Conservation (phyloP, 345 rosid species). For the Hibiscus tridactylites region DNA sequence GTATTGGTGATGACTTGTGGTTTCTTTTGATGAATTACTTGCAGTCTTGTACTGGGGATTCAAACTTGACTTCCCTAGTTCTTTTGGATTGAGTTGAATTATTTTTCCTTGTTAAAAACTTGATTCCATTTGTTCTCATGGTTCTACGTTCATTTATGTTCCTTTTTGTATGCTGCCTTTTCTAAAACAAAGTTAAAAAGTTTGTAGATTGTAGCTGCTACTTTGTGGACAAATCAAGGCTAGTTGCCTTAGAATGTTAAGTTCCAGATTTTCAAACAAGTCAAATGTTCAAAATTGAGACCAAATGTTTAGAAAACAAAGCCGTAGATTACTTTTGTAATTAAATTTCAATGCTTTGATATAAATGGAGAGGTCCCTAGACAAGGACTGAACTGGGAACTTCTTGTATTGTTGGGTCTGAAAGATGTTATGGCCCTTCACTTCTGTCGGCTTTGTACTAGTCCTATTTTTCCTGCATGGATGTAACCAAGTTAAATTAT, state of each 20-base stretch:
- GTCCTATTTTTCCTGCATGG: neutral
- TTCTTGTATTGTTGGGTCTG: neutral
- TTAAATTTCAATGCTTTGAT: neutral
- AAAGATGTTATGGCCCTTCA: neutral
- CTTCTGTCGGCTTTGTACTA: neutral
- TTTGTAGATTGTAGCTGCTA: neutral
- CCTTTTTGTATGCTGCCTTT: neutral
- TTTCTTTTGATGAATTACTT: neutral
- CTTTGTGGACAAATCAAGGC: neutral
- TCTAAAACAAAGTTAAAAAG: neutral
- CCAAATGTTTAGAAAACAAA: neutral
- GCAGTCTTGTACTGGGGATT: neutral
- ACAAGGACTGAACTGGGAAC: neutral
- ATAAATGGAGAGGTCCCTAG: neutral
- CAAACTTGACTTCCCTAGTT: neutral
- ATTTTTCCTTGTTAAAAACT: neutral
- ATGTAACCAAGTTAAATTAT: neutral
- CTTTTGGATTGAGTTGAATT: neutral
- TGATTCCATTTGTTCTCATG: neutral
- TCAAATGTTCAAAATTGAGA: neutral
- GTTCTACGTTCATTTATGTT: neutral
- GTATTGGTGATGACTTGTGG: neutral
- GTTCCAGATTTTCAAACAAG: neutral
- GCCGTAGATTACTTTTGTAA: neutral
- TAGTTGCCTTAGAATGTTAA: neutral